These are phyloP conservation scores for California macrophylla DNA, from an alignment of 441 rosid genomes.

Conservation along the genomic window DNA sequence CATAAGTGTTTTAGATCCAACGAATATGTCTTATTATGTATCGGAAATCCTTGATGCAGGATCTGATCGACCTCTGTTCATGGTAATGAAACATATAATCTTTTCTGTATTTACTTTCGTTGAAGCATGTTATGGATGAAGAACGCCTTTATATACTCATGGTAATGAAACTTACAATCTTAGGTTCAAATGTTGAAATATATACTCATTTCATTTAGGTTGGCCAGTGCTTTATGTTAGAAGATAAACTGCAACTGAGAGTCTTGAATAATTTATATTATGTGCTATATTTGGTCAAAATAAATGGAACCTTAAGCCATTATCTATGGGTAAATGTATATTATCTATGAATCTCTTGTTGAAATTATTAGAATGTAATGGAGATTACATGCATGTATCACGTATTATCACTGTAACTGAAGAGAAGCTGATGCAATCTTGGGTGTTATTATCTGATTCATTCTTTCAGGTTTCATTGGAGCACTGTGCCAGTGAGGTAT, in stretches of 20 bases:
- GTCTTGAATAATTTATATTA: neutral
- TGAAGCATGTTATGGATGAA: neutral
- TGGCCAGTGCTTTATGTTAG: no score
- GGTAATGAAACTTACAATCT: no score
- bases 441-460: neutral
- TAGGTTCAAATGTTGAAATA: neutral
- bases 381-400: neutral
- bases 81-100: slow-evolving; percentile 40
- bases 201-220: no score
- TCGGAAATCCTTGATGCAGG: slow-evolving; percentile 85
- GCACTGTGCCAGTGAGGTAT: slow-evolving; percentile 65
- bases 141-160: neutral
- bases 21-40: slow-evolving; percentile 58
- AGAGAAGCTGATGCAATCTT: neutral
- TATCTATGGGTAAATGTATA: neutral
- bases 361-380: neutral
- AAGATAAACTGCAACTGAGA: neutral
- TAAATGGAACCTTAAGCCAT: neutral
- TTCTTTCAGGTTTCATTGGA: slow-evolving; percentile 73
- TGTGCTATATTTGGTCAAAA: neutral
- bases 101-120: slow-evolving; percentile 7
- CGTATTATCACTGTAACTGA: neutral
- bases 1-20: slow-evolving; percentile 71
- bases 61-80: slow-evolving; percentile 60
- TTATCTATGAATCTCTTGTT: neutral